These are phyloP conservation scores for Tolypocladium tropicale DNA, from an alignment of 2,329 filamentous ascomycete genomes.

Conservation along the genomic window DNA sequence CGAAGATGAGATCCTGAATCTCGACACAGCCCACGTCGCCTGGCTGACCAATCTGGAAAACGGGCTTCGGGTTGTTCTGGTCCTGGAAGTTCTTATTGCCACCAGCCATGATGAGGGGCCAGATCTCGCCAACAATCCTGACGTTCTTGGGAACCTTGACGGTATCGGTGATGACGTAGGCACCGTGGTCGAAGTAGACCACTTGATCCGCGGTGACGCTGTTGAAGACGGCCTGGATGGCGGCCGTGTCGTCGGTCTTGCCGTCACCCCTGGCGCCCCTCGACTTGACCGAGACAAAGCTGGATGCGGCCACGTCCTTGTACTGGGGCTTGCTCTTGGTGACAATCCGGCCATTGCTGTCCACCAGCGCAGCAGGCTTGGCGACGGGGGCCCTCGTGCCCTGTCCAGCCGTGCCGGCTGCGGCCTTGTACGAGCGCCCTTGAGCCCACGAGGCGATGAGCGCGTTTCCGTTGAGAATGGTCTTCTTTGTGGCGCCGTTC, in stretches of 20 bases:
- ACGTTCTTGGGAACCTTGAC: constrained; percentile 67
- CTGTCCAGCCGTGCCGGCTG: constrained; percentile 46
- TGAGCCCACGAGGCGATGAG: constrained; percentile 67
- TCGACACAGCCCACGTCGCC: constrained; percentile 75
- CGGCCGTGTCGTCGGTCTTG: constrained; percentile 72
- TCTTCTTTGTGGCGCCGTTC: constrained; percentile 19
- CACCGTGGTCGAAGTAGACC: constrained; percentile 66
- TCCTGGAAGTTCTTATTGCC: constrained; percentile 63
- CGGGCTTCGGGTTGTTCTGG: constrained; percentile 64
- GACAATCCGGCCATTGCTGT: constrained; percentile 57
- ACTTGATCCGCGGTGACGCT: constrained; percentile 52
- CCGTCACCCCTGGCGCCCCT: constrained; percentile 84
- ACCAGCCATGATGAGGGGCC: constrained; percentile 79
- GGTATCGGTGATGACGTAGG: constrained; percentile 61
- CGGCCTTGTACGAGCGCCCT: constrained; percentile 59
- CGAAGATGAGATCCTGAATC: constrained; percentile 78
- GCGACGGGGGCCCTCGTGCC: constrained; percentile 37
- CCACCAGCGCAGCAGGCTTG: constrained; percentile 60
- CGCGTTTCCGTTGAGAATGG: constrained; percentile 50
- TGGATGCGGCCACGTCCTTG: constrained; percentile 50
- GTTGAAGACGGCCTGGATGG: constrained; percentile 71
- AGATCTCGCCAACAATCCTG: constrained; percentile 84
- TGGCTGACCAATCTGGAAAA: constrained; percentile 71
- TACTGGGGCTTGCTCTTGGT: constrained; percentile 88
- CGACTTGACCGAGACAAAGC: constrained; percentile 75